Conservation (phyloP, 257 asterid genomes). For the Eucommia ulmoides region DNA sequence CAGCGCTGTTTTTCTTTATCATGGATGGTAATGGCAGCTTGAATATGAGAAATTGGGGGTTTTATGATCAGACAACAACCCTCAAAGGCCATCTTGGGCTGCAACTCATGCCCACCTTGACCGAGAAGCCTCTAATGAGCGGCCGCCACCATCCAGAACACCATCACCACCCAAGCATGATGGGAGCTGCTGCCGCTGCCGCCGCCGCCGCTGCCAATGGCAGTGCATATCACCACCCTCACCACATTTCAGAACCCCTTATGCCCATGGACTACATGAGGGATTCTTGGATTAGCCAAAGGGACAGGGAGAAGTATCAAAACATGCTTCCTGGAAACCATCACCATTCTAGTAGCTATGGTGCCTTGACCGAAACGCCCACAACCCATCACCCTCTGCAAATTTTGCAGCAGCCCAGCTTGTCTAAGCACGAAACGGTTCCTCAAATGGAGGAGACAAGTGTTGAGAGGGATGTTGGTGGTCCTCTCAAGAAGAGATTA, state of each 20-base stretch:
- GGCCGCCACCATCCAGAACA: constrained; percentile 57
- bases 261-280: constrained; percentile 69
- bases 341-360: no score
- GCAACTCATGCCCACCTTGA: constrained; percentile 71
- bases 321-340: constrained; percentile 64
- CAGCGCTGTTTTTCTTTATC: constrained; percentile 18
- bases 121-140: constrained; percentile 55
- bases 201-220: constrained; percentile 56
- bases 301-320: constrained; percentile 59
- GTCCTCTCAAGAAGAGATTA: constrained; percentile 48
- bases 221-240: constrained; percentile 46
- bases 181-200: no score
- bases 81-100: constrained; percentile 56
- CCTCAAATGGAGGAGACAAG: constrained; percentile 40
- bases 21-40: constrained; percentile 68
- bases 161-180: no score
- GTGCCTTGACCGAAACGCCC: constrained; percentile 44
- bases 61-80: constrained; percentile 77
- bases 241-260: constrained; percentile 44
- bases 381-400: constrained; percentile 56
- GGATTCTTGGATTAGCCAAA: constrained; percentile 80
- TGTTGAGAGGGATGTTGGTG: constrained; percentile 34
- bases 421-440: constrained; percentile 24
- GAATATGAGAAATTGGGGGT: constrained; percentile 92
- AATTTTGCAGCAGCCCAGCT: constrained; percentile 52